Evolutionary conservation across 1,284 basidiomycete genomes (phyloP), one percentile per base, ranked within the genome.

Genomic region (Stereum hirsutum): DNA sequence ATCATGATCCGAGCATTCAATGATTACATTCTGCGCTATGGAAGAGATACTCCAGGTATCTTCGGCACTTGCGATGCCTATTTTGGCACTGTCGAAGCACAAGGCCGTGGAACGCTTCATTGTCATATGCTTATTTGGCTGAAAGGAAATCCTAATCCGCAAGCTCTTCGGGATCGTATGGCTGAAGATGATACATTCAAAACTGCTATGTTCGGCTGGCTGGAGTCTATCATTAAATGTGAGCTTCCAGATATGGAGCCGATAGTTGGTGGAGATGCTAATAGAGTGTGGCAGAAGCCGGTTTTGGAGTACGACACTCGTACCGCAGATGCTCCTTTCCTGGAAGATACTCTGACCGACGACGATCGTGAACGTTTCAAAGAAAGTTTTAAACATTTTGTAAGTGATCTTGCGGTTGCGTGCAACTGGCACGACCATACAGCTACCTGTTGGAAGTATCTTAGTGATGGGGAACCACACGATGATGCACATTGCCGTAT

Each of bases 1-100:
- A 2, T 43, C 5, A 47, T 50, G 20, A 53, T 57, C 2, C 26
- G 20, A 0, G 42, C 32, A 0, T 57, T 57, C 23, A 44, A 56
- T 0, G 14, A 47, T 3, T 41, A 47, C 0, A 36, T 57, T 1
- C 26, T 57, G 1, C 34, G 42, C 2, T 41, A 49, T 38, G 42
- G 48, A 6, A 5, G 23, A 0, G 30, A 19, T 12, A 4, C 5
- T 1, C 39, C 38, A 2, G 43, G 46, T 0, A 24, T 48, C 10
- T 56, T 60, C 36, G 59, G 61, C 2, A 38, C 31, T 11, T 55
- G 56, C 12, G 37, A 38, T 12, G 59, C 50, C 0, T 64, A 62
- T 33, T 59, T 55, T 43, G 60, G 55, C 0, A 52, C 51, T 2
- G 56, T 58, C 1, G 54, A 59, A 34, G 52, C 56, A 0, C 57